Conservation (phyloP, 139 green algal species). For the Astrephomene gubernaculifera region DNA sequence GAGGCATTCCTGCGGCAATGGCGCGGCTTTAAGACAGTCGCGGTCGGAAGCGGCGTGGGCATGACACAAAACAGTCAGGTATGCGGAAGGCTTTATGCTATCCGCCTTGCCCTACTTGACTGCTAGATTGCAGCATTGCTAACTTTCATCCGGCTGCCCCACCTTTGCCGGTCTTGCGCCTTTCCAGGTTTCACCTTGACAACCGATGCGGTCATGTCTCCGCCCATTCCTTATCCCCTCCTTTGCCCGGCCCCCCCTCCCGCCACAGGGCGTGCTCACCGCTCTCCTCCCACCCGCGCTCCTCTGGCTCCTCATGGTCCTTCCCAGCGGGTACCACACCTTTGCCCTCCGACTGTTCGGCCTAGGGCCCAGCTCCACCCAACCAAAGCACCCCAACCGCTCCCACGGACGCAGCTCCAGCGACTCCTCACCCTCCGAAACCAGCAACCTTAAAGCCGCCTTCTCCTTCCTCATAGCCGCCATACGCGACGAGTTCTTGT, state of each 20-base stretch:
- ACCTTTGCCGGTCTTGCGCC: neutral
- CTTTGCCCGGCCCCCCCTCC: neutral
- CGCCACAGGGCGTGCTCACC: neutral
- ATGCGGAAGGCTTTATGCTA: neutral
- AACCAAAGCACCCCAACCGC: too few relatives aligned
- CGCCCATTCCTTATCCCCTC: neutral
- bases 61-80: neutral
- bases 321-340: neutral
- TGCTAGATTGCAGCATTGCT: neutral
- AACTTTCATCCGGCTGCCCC: neutral
- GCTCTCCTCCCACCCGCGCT: constrained; percentile 25
- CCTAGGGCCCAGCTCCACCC: neutral
- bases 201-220: too few relatives aligned
- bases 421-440: too few relatives aligned
- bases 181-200: neutral
- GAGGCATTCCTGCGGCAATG: constrained; percentile 10
- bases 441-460: too few relatives aligned
- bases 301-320: constrained; percentile 30
- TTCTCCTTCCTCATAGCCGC: too few relatives aligned
- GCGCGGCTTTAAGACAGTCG: constrained; percentile 19
- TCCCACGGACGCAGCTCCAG: too few relatives aligned
- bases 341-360: neutral
- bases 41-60: neutral
- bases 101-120: neutral
- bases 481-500: constrained; percentile 50